phyloP scores from a whole-genome alignment of 2,329 filamentous ascomycete genomes.

The Penicillium corylophilum region DNA sequence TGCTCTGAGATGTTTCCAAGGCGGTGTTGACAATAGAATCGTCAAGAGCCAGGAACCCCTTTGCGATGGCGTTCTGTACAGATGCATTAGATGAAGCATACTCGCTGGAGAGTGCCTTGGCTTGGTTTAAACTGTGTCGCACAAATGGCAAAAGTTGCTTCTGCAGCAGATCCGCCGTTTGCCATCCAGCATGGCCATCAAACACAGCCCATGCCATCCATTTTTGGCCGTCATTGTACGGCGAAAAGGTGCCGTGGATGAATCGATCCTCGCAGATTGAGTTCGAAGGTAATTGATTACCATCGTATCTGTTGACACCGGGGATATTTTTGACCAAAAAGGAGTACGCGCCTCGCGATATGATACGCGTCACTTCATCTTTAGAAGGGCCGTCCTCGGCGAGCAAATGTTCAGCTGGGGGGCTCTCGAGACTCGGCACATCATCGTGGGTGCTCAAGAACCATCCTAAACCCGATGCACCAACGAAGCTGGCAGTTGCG shows the following conservation, averaged over 20 bases:
- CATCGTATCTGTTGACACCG: slow-evolving; percentile 27
- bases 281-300: slow-evolving; percentile 35
- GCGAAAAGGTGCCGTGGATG: slow-evolving; percentile 27
- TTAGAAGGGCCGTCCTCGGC: slow-evolving; percentile 14
- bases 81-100: slow-evolving; percentile 5
- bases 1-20: slow-evolving; percentile 11
- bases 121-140: slow-evolving; percentile 13
- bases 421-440: slow-evolving; percentile 17
- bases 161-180: slow-evolving; percentile 27
- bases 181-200: slow-evolving; percentile 39
- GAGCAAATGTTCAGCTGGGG: slow-evolving; percentile 9
- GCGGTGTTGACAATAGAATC: slow-evolving; percentile 27
- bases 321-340: slow-evolving; percentile 15
- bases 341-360: slow-evolving; percentile 26
- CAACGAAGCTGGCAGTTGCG: slow-evolving; percentile 11
- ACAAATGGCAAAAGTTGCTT: slow-evolving; percentile 25
- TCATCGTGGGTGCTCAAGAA: slow-evolving; percentile 11
- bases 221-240: slow-evolving; percentile 19
- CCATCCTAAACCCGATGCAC: slow-evolving; percentile 22
- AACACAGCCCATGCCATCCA: slow-evolving; percentile 43
- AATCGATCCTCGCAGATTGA: slow-evolving; percentile 35
- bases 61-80: slow-evolving; percentile 23
- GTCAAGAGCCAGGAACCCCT: slow-evolving; percentile 26
- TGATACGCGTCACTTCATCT: slow-evolving; percentile 21
- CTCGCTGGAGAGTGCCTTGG: slow-evolving; percentile 4